Evolutionary conservation across 225 moss, liverwort and hornwort genomes (phyloP).

Genomic region (Physcomitrium patens): DNA sequence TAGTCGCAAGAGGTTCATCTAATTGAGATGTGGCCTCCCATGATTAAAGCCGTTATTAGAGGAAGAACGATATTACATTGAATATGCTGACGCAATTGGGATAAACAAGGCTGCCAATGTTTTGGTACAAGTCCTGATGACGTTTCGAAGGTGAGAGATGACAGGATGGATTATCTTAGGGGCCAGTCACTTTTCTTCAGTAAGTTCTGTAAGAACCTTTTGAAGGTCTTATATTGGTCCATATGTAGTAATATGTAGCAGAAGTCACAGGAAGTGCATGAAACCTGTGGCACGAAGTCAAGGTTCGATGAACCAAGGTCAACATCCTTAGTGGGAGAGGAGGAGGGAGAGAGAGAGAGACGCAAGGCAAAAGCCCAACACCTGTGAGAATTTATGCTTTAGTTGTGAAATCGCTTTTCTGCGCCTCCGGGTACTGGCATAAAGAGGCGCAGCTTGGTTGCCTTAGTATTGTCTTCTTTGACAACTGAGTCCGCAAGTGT

Average conservation of each 20-base stretch:
- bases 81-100: background rate
- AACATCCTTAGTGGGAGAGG: constrained; percentile 27
- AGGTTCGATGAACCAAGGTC: constrained; percentile 18
- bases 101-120: background rate
- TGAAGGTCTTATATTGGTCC: too few species aligned
- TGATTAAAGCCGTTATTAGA: background rate
- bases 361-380: constrained; percentile 38
- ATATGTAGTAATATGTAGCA: too few species aligned
- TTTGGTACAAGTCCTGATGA: background rate
- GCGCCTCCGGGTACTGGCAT: too few species aligned
- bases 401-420: background rate
- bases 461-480: too few species aligned
- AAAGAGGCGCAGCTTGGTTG: too few species aligned
- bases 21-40: background rate
- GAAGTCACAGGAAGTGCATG: too few species aligned
- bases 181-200: background rate
- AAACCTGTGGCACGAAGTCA: background rate
- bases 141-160: background rate
- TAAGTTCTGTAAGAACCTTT: background rate
- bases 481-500: too few species aligned
- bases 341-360: constrained; percentile 9
- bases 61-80: background rate
- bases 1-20: background rate
- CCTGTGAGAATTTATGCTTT: constrained; percentile 22
- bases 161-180: background rate